phyloP scores from a whole-genome alignment of 345 rosid species.

The Syzygium oleosum region DNA sequence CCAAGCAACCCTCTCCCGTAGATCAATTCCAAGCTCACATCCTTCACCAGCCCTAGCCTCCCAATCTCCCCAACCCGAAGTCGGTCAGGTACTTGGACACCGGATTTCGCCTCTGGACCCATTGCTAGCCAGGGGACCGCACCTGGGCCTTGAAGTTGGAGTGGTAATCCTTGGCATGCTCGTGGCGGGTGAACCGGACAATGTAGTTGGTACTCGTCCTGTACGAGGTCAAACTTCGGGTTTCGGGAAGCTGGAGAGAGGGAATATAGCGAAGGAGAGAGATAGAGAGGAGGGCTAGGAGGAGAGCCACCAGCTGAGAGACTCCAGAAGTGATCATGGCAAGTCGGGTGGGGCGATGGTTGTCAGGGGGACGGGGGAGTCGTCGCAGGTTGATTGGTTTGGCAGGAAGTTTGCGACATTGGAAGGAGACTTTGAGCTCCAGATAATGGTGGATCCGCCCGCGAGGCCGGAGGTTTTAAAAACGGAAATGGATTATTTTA shows the following conservation, averaged over 20 bases:
- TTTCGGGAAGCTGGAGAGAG: slow-evolving; percentile 9
- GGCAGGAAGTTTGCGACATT: slow-evolving; percentile 3
- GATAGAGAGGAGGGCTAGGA: background rate
- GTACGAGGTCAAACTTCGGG: slow-evolving; percentile 8
- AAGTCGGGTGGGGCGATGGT: background rate
- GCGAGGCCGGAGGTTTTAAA: no score
- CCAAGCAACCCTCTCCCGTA: slow-evolving; percentile 55
- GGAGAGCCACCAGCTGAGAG: background rate
- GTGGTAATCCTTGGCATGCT: slow-evolving; percentile 36
- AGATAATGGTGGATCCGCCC: no score
- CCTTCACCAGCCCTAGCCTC: slow-evolving; percentile 55
- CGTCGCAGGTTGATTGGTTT: background rate
- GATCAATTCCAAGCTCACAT: slow-evolving; percentile 55
- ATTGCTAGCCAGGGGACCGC: slow-evolving; percentile 54
- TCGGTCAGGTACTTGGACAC: slow-evolving; percentile 70
- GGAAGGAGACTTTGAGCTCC: background rate
- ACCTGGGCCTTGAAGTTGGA: slow-evolving; percentile 42
- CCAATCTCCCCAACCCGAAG: slow-evolving; percentile 72
- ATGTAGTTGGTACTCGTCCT: slow-evolving; percentile 30
- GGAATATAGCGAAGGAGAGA: slow-evolving; percentile 14
- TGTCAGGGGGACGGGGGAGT: background rate
- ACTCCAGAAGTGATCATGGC: background rate
- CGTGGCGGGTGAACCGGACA: slow-evolving; percentile 64
- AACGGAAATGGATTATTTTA: no score
- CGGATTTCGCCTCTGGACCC: slow-evolving; percentile 75